phyloP scores from a whole-genome alignment of 1,284 basidiomycete genomes.

The Leucoagaricus sp. region DNA sequence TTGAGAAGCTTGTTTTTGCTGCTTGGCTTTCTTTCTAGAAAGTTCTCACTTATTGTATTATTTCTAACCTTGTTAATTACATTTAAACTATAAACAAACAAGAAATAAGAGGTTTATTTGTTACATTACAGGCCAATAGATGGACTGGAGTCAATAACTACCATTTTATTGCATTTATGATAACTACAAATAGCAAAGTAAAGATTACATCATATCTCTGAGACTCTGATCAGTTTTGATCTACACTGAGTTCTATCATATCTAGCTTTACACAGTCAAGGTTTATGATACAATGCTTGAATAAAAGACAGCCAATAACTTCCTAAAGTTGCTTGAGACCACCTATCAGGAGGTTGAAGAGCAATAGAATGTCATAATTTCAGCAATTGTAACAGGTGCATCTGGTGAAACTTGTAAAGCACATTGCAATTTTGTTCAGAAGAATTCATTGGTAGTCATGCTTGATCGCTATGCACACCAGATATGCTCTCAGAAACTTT shows the following conservation, averaged over 20 bases:
- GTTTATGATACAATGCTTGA: slow-evolving; percentile 32
- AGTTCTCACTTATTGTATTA: slow-evolving; percentile 14
- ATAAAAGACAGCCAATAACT: slow-evolving; percentile 31
- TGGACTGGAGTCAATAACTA: slow-evolving; percentile 32
- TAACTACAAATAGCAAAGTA: slow-evolving; percentile 6
- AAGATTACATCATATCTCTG: not conserved
- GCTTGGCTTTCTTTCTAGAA: slow-evolving; percentile 15
- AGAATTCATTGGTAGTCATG: slow-evolving; percentile 28
- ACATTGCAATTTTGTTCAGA: slow-evolving; percentile 19
- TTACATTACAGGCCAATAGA: slow-evolving; percentile 29
- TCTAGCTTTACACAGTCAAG: slow-evolving; percentile 28
- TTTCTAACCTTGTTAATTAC: slow-evolving; percentile 8
- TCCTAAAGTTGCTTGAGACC: slow-evolving; percentile 25
- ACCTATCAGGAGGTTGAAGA: slow-evolving; percentile 22
- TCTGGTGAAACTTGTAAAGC: slow-evolving; percentile 38
- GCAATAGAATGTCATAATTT: slow-evolving; percentile 28
- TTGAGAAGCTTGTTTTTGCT: slow-evolving; percentile 24
- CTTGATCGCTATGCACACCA: slow-evolving; percentile 42
- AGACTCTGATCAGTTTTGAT: not conserved
- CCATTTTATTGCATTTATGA: slow-evolving; percentile 29
- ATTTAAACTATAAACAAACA: not conserved
- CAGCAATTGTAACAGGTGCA: slow-evolving; percentile 36
- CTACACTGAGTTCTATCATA: not conserved
- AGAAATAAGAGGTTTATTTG: not conserved
- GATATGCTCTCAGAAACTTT: slow-evolving; percentile 24